A percentile compares a stretch with the other conserved stretches of the same genome.
Conservation (phyloP, 108 stramenopile genomes). For the Nitzschia inconspicua region DNA sequence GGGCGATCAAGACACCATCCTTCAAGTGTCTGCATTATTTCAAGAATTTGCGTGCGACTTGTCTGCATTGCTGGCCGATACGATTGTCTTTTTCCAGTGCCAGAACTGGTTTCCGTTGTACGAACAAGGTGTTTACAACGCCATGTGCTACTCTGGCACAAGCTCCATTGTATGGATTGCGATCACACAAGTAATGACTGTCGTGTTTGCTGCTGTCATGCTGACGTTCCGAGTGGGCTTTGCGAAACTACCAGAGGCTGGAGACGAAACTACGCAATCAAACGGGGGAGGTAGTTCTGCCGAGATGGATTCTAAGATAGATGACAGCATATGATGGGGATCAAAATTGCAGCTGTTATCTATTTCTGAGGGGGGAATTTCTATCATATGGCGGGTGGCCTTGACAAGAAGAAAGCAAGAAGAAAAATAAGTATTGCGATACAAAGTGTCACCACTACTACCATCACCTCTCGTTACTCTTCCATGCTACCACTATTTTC, state of each 20-base stretch:
- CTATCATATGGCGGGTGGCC: no score
- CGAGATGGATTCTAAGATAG: no score
- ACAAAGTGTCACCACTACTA: no score
- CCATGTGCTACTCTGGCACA: not conserved
- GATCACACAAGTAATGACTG: not conserved
- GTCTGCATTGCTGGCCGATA: not conserved
- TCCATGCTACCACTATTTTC: slow-evolving; percentile 4
- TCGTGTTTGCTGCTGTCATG: not conserved
- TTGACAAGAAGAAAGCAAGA: no score
- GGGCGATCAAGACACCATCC: no score
- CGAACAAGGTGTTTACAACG: not conserved
- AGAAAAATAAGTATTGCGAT: no score
- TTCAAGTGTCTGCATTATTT: not conserved
- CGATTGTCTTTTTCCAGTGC: not conserved
- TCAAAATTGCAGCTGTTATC: no score
- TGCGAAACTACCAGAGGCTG: no score
- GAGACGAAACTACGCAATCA: no score
- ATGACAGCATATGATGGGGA: no score
- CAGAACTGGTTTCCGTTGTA: slow-evolving; percentile 8
- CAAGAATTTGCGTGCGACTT: not conserved
- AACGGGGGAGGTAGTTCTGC: no score
- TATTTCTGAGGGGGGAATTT: no score
- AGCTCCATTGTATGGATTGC: not conserved
- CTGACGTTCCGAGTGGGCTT: slow-evolving; percentile 3
- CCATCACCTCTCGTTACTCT: slow-evolving; percentile 5